Evolutionary conservation across 805 yeast species (phyloP), one percentile per base, ranked within the genome.

Genomic region (Pichia nanzhaoensis): DNA sequence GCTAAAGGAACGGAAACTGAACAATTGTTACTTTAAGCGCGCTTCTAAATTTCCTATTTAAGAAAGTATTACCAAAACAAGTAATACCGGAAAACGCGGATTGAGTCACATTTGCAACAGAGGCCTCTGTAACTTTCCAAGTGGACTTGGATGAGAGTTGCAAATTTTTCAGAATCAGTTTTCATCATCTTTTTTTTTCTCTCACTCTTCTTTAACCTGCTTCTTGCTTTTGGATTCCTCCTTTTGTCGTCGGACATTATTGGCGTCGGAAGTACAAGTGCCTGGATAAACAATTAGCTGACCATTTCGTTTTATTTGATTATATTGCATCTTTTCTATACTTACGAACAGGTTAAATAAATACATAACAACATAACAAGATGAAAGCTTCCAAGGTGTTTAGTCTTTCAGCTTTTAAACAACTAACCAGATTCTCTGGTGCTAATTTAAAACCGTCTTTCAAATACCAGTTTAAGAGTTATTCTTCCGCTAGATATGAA

Each of bases 401-500:
- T 2, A 33, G 24, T 13, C n/a, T 34, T 3, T 28, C 39, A 8
- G 31, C 41, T 18, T 27, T 32, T 14, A 42, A 42, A 44, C 37
- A 45, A 28, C 19, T 49, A 12, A 44, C 45, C 37, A 41, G 44
- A 39, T 31, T 41, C 28, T 37, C 49, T 34, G 39, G 41, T 28
- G 39, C 47, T 12, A 40, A 47, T 34, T 32, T 45, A 33, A 8
- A 21, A 16, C 8, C 28, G 10, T 24, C 28, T 24, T 24, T 37
- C 19, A 37, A 38, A 17, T 36, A 34, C 31, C 39, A 39, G 28
- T 18, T n/a, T 34, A 34, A 37, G 31, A 21, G 34, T n/a, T 37
- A 46, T n/a, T 41, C 49, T 8, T 37, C 67, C 28, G 47, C 61
- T 17, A 51, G 70, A 3, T 81, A 82, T 58, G 82, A 79, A 27